phyloP scores from a whole-genome alignment of 768 basidiomycete species.

The Kwoniella botswanensis region DNA sequence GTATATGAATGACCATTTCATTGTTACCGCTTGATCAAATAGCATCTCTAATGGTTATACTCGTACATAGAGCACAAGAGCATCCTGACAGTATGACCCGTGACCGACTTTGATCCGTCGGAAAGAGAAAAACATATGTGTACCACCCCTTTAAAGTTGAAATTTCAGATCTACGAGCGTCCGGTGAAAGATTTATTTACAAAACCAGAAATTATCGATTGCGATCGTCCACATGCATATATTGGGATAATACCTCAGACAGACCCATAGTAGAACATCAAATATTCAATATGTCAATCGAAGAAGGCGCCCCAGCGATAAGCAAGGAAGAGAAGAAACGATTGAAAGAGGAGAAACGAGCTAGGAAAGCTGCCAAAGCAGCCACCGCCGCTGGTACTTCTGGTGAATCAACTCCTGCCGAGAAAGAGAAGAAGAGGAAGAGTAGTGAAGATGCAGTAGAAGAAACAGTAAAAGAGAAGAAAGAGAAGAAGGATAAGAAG shows the following conservation, averaged over 20 bases:
- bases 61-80: neutral
- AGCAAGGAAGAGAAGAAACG: conserved; percentile 34
- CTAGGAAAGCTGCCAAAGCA: conserved; percentile 20
- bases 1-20: neutral
- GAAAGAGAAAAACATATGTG: neutral
- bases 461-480: conserved; percentile 51
- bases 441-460: conserved; percentile 38
- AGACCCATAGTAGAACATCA: neutral
- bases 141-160: conserved; percentile 16
- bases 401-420: conserved; percentile 14
- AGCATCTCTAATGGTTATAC: no score
- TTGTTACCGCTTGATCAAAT: no score
- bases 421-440: conserved; percentile 31
- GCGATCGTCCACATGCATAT: no score
- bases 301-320: conserved; percentile 10
- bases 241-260: neutral
- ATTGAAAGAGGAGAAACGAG: conserved; percentile 28
- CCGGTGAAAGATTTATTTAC: conserved; percentile 2
- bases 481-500: conserved; percentile 51
- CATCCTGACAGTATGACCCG: neutral
- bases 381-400: conserved; percentile 5
- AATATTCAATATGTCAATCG: conserved; percentile 20
- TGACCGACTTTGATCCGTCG: conserved; percentile 1
- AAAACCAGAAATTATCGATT: neutral
- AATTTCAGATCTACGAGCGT: conserved; percentile 7